phyloP scores from a whole-genome alignment of 164 flowering plant genomes.

The Magnolia sinica region DNA sequence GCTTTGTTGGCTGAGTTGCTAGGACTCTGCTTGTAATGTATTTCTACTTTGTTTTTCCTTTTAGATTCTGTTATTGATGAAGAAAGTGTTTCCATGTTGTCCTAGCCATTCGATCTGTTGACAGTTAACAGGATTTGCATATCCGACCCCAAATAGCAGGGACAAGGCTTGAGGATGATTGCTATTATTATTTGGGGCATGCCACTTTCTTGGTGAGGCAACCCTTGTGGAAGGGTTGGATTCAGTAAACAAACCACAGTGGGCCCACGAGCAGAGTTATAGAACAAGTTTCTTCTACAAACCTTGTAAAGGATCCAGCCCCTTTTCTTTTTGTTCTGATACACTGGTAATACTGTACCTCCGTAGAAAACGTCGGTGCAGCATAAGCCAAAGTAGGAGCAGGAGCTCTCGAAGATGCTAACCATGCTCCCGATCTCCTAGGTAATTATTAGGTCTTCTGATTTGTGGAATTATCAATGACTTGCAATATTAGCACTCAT shows the following conservation, averaged over 20 bases:
- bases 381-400: constrained; percentile 1
- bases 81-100: too few relatives aligned
- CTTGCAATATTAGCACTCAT: not conserved
- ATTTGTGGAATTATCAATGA: not conserved
- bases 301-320: not conserved
- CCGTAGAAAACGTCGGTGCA: not conserved
- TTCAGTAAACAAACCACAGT: too few relatives aligned
- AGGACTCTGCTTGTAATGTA: not conserved
- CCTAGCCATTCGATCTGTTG: too few relatives aligned
- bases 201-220: not conserved
- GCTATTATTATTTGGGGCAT: not conserved
- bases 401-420: not conserved
- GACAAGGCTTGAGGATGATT: not conserved
- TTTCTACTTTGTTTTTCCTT: not conserved
- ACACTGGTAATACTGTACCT: not conserved
- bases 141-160: not conserved
- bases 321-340: not conserved
- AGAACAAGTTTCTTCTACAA: too few relatives aligned
- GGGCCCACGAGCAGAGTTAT: too few relatives aligned
- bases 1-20: not conserved
- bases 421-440: not conserved
- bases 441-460: not conserved
- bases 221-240: too few relatives aligned
- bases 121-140: not conserved
- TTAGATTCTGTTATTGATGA: not conserved